A percentile compares a stretch with the other conserved stretches of the same genome.
Conservation (phyloP, 805 yeast species). For the Barnettozyma sucrosica region DNA sequence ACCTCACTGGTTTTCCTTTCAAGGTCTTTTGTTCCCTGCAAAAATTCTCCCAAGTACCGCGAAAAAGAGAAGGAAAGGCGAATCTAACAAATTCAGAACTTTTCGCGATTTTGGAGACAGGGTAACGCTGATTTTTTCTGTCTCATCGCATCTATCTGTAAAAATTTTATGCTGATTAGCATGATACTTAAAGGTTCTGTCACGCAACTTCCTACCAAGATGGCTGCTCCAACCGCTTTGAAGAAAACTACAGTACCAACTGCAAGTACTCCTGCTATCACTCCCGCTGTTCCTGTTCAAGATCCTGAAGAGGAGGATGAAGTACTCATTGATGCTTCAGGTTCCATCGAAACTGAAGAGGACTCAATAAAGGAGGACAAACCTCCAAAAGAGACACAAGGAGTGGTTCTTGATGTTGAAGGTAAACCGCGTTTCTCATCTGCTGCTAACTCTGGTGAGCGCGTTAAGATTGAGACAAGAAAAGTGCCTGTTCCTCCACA, state of each 20-base stretch:
- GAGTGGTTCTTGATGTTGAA: conserved; percentile 55
- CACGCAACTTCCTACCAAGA: conserved; percentile 9
- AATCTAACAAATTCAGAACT: background rate
- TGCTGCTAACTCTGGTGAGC: conserved; percentile 52
- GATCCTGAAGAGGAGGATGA: conserved; percentile 28
- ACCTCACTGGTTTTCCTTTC: too few species aligned
- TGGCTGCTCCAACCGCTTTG: conserved; percentile 44
- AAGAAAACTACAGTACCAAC: conserved; percentile 14
- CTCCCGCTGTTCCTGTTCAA: conserved; percentile 3
- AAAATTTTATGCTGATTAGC: background rate
- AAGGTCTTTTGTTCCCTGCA: background rate
- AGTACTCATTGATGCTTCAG: conserved; percentile 34
- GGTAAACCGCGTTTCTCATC: conserved; percentile 85
- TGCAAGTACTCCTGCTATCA: conserved; percentile 1
- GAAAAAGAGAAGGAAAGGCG: background rate
- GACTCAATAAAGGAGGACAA: conserved; percentile 13
- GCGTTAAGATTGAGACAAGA: conserved; percentile 77
- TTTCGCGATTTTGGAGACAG: background rate
- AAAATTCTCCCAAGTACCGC: background rate
- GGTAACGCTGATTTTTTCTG: background rate
- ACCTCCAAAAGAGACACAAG: conserved; percentile 24
- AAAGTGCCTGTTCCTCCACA: conserved; percentile 95
- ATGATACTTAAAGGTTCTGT: background rate
- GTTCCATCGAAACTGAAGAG: conserved; percentile 19
- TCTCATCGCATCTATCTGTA: conserved; percentile 5